Percentiles rank a stretch among this genome's conserved stretches.
phyloP scores from a whole-genome alignment of 1,139 yeast genomes.

The Taphrina deformans region DNA sequence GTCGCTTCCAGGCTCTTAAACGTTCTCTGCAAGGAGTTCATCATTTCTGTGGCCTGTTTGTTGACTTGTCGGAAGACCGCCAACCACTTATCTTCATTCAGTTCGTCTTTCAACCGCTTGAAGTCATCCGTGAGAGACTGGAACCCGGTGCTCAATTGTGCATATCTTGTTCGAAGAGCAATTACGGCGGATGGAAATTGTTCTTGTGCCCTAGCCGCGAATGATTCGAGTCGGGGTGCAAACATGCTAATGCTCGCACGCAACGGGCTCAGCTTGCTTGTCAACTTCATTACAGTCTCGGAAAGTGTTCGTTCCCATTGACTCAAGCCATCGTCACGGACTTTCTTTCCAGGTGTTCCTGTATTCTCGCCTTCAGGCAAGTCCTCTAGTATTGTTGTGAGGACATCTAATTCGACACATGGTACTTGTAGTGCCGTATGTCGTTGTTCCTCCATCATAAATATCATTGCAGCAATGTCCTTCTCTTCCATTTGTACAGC shows the following conservation, averaged over 20 bases:
- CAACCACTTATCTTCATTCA: conserved; percentile 30
- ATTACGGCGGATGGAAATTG: conserved; percentile 21
- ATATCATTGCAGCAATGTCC: conserved; percentile 13
- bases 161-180: background rate
- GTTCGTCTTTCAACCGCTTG: conserved; percentile 16
- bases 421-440: conserved; percentile 12
- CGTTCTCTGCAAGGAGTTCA: conserved; percentile 24
- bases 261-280: conserved; percentile 18
- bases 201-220: conserved; percentile 10
- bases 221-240: conserved; percentile 17
- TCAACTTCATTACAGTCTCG: conserved; percentile 16
- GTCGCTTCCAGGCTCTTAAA: background rate
- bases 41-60: conserved; percentile 29
- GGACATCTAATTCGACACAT: conserved; percentile 16
- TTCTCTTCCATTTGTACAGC: conserved; percentile 21
- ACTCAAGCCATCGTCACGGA: conserved; percentile 12
- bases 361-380: conserved; percentile 32
- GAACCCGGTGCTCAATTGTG: background rate
- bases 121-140: background rate
- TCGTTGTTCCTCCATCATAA: conserved; percentile 21
- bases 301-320: conserved; percentile 28
- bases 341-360: conserved; percentile 28
- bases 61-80: conserved; percentile 29
- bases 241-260: conserved; percentile 20
- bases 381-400: conserved; percentile 21